Conservation (phyloP, 176 grass and related monocot genomes). For the Microstegium vimineum region DNA sequence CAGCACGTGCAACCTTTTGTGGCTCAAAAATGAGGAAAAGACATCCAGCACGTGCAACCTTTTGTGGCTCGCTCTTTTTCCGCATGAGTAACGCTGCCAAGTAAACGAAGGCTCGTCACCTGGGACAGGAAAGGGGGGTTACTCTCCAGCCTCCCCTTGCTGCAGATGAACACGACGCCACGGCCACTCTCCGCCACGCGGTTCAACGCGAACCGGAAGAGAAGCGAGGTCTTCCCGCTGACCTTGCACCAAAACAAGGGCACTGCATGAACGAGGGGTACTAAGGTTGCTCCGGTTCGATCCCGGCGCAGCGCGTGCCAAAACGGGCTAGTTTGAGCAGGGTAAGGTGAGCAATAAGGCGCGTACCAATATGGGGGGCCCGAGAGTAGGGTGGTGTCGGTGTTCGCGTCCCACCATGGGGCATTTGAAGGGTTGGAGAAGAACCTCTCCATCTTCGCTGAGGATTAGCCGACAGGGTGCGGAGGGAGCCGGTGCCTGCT, state of each 20-base stretch:
- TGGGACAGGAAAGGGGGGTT: conserved; percentile 82
- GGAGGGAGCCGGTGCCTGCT: background rate
- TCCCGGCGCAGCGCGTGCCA: background rate
- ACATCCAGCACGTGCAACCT: background rate
- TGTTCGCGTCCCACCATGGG: background rate
- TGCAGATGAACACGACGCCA: conserved; percentile 87
- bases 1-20: background rate
- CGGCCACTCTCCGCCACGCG: conserved; percentile 45
- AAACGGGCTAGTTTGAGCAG: background rate
- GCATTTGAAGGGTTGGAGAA: conserved; percentile 35
- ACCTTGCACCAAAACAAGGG: background rate
- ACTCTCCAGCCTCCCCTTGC: conserved; percentile 64
- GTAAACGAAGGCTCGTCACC: conserved; percentile 20
- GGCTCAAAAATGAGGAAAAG: conserved; percentile 5
- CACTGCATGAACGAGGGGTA: background rate
- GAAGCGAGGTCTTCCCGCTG: conserved; percentile 90
- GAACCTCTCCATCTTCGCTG: conserved; percentile 54
- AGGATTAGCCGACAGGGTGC: background rate
- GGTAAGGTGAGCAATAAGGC: background rate
- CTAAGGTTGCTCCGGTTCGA: background rate
- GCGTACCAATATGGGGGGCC: conserved; percentile 60
- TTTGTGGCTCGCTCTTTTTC: background rate
- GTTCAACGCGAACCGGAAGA: conserved; percentile 91
- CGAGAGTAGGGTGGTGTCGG: conserved; percentile 55
- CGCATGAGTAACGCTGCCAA: background rate